A percentile compares a stretch with the other conserved stretches of the same genome.
Evolutionary conservation across 139 green algal genomes (phyloP).

Genomic region (Diplosphaera chodatii): DNA sequence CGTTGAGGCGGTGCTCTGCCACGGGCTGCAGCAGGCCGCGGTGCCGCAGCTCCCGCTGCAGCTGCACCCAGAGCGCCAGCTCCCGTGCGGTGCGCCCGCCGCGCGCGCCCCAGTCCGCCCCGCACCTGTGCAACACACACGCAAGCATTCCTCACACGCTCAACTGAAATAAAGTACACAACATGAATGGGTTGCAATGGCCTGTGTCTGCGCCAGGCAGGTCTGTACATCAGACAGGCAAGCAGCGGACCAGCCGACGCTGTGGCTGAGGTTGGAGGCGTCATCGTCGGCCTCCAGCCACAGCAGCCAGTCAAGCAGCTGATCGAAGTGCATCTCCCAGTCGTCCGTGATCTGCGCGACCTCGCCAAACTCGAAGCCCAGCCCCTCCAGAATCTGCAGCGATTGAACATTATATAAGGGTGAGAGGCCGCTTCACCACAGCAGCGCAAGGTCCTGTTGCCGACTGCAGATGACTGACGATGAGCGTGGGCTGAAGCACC

Average conservation of each 20-base stretch:
- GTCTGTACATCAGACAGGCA: too few species aligned
- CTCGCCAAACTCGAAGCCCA: conserved; percentile 63
- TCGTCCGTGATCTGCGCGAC: conserved; percentile 46
- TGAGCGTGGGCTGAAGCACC: too few species aligned
- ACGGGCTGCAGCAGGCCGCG: conserved; percentile 31
- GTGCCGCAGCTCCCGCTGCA: conserved; percentile 44
- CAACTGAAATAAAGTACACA: too few species aligned
- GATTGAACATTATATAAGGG: too few species aligned
- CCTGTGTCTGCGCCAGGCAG: too few species aligned
- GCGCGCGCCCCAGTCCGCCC: conserved; percentile 31
- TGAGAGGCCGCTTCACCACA: neutral
- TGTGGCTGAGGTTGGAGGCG: neutral
- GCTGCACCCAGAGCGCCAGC: conserved; percentile 43
- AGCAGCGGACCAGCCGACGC: neutral
- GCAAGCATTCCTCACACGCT: too few species aligned
- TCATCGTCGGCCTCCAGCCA: conserved; percentile 8
- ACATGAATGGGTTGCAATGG: too few species aligned
- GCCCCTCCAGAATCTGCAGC: conserved; percentile 26
- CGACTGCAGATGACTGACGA: neutral
- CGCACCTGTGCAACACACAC: conserved; percentile 44
- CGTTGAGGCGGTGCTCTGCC: conserved; percentile 35
- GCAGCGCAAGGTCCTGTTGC: neutral
- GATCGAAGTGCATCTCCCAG: conserved; percentile 60
- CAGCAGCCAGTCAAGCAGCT: conserved; percentile 49
- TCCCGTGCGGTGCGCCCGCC: conserved; percentile 35